Percentiles rank a stretch among this genome's conserved stretches.
Conservation (phyloP, 495 filamentous ascomycete genomes). For the Penicillium paxilli region DNA sequence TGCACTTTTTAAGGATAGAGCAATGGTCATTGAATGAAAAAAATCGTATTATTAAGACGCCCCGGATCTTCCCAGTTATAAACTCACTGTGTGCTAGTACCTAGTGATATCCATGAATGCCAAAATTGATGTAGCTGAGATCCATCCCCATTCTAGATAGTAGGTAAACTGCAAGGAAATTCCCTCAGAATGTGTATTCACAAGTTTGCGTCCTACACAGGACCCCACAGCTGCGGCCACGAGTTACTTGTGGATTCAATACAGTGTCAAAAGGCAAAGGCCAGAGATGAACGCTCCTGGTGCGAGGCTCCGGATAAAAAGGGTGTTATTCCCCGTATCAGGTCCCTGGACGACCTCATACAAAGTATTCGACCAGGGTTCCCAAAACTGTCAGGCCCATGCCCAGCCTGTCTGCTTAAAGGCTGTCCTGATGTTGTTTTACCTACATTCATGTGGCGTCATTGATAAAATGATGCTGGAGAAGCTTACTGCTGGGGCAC, state of each 20-base stretch:
- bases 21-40: neutral
- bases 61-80: too few species aligned
- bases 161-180: neutral
- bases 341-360: neutral
- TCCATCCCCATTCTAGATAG: too few species aligned
- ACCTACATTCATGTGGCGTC: neutral
- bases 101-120: too few species aligned
- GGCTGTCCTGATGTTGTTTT: neutral
- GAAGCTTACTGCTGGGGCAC: too few species aligned
- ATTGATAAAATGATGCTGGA: neutral
- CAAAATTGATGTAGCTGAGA: too few species aligned
- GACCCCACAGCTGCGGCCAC: neutral
- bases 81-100: neutral
- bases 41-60: neutral
- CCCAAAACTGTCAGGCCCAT: neutral
- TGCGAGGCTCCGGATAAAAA: neutral
- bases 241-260: neutral
- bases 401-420: neutral
- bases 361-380: neutral
- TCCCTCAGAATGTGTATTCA: neutral
- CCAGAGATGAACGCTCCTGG: neutral
- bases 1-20: neutral
- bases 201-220: neutral
- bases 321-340: neutral
- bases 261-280: neutral